Conservation (phyloP, 148 eudicot genomes). For the Rheum nobile region DNA sequence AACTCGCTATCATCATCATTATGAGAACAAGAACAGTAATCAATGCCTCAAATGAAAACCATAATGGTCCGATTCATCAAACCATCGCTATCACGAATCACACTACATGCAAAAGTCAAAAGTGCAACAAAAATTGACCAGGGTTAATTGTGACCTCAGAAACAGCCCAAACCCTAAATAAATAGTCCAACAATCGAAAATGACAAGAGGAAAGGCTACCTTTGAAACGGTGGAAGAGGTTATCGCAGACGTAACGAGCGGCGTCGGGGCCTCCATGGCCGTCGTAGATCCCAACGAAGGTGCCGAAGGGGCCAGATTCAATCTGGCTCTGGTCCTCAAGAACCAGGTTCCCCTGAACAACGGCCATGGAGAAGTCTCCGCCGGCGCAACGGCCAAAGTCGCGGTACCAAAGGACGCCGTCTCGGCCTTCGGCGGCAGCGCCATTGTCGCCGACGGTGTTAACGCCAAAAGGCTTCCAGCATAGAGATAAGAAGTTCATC, state of each 20-base stretch:
- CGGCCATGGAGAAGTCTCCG: constrained; percentile 58
- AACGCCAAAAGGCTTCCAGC: constrained; percentile 58
- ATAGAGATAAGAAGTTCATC: constrained; percentile 8
- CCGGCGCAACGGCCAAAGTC: constrained; percentile 28
- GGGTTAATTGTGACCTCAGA: neutral
- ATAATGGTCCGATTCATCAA: neutral
- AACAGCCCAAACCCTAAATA: neutral
- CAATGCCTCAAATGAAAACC: neutral
- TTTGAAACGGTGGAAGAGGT: constrained; percentile 40
- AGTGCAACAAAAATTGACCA: neutral
- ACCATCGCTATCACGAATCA: neutral
- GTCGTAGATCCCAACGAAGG: constrained; percentile 65
- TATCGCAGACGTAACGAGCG: constrained; percentile 51
- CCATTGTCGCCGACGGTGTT: constrained; percentile 6
- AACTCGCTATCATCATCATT: neutral
- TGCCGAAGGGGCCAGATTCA: constrained; percentile 46
- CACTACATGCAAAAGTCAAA: constrained; percentile 3
- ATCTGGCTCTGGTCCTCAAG: constrained; percentile 60
- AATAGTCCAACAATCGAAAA: neutral
- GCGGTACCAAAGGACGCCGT: constrained; percentile 39
- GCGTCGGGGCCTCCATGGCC: constrained; percentile 72
- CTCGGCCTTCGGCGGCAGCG: constrained; percentile 20
- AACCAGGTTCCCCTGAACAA: constrained; percentile 54
- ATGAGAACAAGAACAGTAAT: neutral
- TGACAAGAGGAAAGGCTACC: constrained; percentile 19